Base-by-base conservation (phyloP, 257 asterid species). In the Nicotiana undulata region DNA sequence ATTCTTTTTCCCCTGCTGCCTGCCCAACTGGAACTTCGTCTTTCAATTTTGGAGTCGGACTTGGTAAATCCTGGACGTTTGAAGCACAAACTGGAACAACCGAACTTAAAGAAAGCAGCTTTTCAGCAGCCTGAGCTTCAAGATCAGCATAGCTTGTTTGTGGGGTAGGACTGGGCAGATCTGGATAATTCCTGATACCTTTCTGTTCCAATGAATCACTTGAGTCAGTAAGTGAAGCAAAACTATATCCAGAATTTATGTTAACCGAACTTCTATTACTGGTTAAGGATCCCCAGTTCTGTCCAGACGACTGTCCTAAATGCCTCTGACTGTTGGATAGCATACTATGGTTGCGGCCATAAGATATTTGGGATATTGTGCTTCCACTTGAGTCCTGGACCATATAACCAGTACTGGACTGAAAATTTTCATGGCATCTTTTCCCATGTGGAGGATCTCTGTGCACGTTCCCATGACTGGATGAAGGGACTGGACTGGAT, bases 251-350 rank as follows among this genome's bases (percentile, higher is more conserved):
- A 28, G 75, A 60, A 6, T 18, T 29, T 17, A 78, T 24, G 34
- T 29, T 44, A 20, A 13, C 56, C 49, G 61, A 79, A 56, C 64
- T 79, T 79, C 44, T 24, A 58, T 49, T 79, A 64, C 40, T 40
- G 82, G 59, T 49, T 24, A 56, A 49, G 61, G 82, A 52, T 79
- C 58, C 65, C 82, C 77, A 64, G 55, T 81, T 87, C 85, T 87
- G 91, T 80, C 88, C 89, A 64, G 88, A 86, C 37, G 92, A 79
- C 77, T 67, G 84, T 63, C 76, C 82, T 64, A 61, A 81, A 51
- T 63, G 82, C 77, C 81, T 79, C 82, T 76, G 75, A 13, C 84
- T 66, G 53, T 78, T 66, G 34, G 78, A 22, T 32, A 83, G 85
- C 44, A 74, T 84, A 55, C 88, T 88, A 81, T 66, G 79, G 53